phyloP scores from a whole-genome alignment of 2,329 filamentous ascomycete genomes.

The Elsinoe australis region DNA sequence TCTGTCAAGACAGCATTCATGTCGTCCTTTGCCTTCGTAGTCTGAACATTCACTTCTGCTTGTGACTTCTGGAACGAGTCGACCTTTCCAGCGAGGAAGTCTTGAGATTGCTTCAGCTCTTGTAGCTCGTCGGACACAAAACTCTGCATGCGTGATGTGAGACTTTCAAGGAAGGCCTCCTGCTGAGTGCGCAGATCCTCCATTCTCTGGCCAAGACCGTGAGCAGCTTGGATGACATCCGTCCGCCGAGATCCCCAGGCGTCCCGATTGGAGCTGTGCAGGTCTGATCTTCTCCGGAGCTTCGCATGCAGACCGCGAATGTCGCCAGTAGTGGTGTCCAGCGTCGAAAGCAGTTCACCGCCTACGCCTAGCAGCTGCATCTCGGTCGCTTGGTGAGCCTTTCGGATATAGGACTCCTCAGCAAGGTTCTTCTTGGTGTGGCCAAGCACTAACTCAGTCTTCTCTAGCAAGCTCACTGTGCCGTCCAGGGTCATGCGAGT shows the following conservation, averaged over 20 bases:
- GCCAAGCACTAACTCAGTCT: conserved; percentile 76
- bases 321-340: conserved; percentile 70
- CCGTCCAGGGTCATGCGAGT: conserved; percentile 65
- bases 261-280: conserved; percentile 70
- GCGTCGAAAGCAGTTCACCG: conserved; percentile 65
- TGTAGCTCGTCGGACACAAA: conserved; percentile 71
- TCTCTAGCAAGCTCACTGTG: conserved; percentile 72
- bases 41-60: conserved; percentile 59
- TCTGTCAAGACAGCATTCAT: conserved; percentile 90
- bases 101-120: conserved; percentile 62
- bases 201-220: conserved; percentile 67
- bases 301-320: conserved; percentile 79
- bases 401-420: conserved; percentile 71
- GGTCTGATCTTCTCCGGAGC: conserved; percentile 72
- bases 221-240: conserved; percentile 69
- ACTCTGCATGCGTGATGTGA: conserved; percentile 63
- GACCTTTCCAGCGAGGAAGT: conserved; percentile 62
- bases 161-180: conserved; percentile 56
- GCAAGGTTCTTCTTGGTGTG: conserved; percentile 68
- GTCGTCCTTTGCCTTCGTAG: conserved; percentile 63
- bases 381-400: conserved; percentile 82
- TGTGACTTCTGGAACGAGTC: conserved; percentile 60
- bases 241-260: conserved; percentile 70
- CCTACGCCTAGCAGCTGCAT: conserved; percentile 66
- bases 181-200: conserved; percentile 66